Evolutionary conservation across 352 stramenopile genomes (phyloP), one percentile per base, ranked within the genome.

Genomic region (Globisporangium echinulatum): DNA sequence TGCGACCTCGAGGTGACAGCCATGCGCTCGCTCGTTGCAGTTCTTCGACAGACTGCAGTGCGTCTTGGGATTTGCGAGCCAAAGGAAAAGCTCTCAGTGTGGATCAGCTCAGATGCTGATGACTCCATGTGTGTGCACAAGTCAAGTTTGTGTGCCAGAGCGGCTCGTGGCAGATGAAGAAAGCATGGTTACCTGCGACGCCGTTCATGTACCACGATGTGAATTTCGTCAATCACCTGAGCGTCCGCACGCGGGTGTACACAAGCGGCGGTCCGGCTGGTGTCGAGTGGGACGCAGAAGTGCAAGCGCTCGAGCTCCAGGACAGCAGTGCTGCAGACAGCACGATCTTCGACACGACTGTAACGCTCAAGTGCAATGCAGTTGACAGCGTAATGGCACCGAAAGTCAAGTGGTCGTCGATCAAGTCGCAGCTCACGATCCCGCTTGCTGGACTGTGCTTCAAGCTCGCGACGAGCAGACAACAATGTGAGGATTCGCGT

Each of bases 371-470:
- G 43, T 11, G 10, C 43, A 11, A 49, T 5, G 13, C 13, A 7
- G 43, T 13, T 11, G 43, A 49, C 14, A n/a, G 43, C 10, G 13
- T 17, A 7, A n/a, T 19, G 37, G 5, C 43, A 36, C 14, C n/a
- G n/a, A 36, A 36, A 19, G 10, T 57, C 52, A 38, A 6, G 15
- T 57, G 25, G n/a, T 8, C 3, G 25, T 25, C 38, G 25, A 46
- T 49, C 38, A 49, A 57, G 13, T 40, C 52, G 38, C 13, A 57
- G 19, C 39, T 44, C 14, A 19, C 38, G n/a, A 49, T 57, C 39
- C 52, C 38, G 52, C 49, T 57, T 38, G 52, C 15, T 9, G 38
- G 11, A 37, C 52, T 57, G 8, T 14, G 39, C 36, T 57, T 57
- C 39, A 38, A 36, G 44, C 42, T 57, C 37, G 7, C 6, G 37